Percentiles rank a stretch among this genome's conserved stretches.
Evolutionary conservation across 345 rosid genomes (phyloP).

Genomic region (Fremontodendron californicum): DNA sequence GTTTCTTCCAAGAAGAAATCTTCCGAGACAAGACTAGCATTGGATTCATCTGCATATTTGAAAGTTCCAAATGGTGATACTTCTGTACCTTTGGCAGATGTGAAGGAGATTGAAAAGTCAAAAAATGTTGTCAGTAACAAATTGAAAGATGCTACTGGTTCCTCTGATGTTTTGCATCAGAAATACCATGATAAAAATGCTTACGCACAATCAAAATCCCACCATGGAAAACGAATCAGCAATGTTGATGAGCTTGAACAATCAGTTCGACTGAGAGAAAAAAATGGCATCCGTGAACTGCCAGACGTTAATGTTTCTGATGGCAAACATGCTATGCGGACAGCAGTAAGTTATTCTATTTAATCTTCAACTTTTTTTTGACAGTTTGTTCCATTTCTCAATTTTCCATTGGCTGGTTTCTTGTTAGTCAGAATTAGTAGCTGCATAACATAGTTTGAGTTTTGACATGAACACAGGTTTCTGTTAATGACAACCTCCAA

Average conservation of each 20-base stretch:
- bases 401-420: not conserved
- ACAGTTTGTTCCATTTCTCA: not conserved
- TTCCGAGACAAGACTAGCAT: conserved; percentile 38
- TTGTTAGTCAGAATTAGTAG: not conserved
- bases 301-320: conserved; percentile 57
- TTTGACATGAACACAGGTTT: conserved; percentile 1
- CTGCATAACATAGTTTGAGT: not conserved
- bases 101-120: conserved; percentile 49
- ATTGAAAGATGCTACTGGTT: conserved; percentile 45
- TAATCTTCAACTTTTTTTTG: not conserved
- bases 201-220: conserved; percentile 39
- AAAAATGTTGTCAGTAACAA: conserved; percentile 41
- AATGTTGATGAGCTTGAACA: conserved; percentile 37
- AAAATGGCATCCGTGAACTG: conserved; percentile 44
- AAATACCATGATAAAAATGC: conserved; percentile 49
- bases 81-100: conserved; percentile 35
- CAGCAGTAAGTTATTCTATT: conserved; percentile 41
- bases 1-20: conserved; percentile 52
- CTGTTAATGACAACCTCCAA: conserved; percentile 6
- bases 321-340: conserved; percentile 39
- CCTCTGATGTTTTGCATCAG: conserved; percentile 42
- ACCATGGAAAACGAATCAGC: conserved; percentile 38
- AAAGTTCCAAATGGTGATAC: conserved; percentile 45
- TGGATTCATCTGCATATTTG: conserved; percentile 38
- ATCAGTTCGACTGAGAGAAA: conserved; percentile 47